Conservation (phyloP, 257 asterid genomes). For the Nicotiana otophora region DNA sequence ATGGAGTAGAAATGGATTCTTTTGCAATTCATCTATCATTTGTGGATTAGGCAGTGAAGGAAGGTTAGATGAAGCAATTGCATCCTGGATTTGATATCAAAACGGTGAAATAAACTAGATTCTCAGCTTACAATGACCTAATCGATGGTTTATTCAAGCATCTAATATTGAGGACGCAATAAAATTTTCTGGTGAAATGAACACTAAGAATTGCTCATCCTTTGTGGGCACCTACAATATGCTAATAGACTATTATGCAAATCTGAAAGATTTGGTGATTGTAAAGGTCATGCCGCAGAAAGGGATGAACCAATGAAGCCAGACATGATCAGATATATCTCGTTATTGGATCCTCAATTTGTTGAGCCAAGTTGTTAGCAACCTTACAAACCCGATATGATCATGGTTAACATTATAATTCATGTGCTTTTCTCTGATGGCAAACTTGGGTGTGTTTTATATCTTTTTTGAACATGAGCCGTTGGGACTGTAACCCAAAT, state of each 20-base stretch:
- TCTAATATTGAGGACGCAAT: slow-evolving; percentile 56
- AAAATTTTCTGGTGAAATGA: slow-evolving; percentile 45
- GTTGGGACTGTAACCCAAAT: slow-evolving; percentile 45
- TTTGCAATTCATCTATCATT: slow-evolving; percentile 50
- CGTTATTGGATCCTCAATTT: slow-evolving; percentile 53
- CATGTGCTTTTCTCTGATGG: slow-evolving; percentile 76
- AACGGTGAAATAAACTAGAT: slow-evolving; percentile 46
- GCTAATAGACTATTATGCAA: slow-evolving; percentile 58
- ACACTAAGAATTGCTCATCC: slow-evolving; percentile 34
- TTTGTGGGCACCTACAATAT: slow-evolving; percentile 60
- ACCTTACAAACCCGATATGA: slow-evolving; percentile 61
- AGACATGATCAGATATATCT: slow-evolving; percentile 36
- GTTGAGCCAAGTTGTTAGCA: slow-evolving; percentile 42
- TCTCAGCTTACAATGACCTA: slow-evolving; percentile 56
- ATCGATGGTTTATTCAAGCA: slow-evolving; percentile 56
- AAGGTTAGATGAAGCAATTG: slow-evolving; percentile 48
- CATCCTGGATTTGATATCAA: slow-evolving; percentile 44
- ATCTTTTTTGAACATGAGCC: slow-evolving; percentile 54
- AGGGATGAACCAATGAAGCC: too few relatives aligned
- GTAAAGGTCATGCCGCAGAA: slow-evolving; percentile 23
- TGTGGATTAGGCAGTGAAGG: slow-evolving; percentile 52
- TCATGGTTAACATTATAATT: slow-evolving; percentile 70
- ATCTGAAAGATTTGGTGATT: slow-evolving; percentile 58
- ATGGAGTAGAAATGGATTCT: slow-evolving; percentile 37
- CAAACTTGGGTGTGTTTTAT: slow-evolving; percentile 43